These are phyloP conservation scores for Tanacetum coccineum DNA, from an alignment of 129 eudicot species.

Conservation along the genomic window DNA sequence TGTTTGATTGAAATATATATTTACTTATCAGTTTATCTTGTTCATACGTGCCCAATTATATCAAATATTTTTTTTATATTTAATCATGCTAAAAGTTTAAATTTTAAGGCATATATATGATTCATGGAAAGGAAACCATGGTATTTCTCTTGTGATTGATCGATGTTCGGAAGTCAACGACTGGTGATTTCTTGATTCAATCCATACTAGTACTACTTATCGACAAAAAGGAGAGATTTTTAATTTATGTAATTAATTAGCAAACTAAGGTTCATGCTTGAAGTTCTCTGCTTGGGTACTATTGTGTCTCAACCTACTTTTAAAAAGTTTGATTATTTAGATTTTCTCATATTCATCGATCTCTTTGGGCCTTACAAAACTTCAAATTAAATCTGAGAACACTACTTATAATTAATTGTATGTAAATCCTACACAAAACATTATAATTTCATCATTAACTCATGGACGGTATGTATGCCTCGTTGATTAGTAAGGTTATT, in stretches of 20 bases:
- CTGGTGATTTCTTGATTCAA: not conserved
- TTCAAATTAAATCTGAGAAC: too few species aligned
- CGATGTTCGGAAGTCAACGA: slow-evolving; percentile 3
- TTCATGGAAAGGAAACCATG: not conserved
- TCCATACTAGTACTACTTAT: not conserved
- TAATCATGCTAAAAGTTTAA: not conserved
- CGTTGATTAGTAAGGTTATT: too few species aligned
- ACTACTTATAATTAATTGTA: too few species aligned
- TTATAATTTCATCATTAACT: too few species aligned
- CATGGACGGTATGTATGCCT: too few species aligned
- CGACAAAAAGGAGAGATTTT: not conserved
- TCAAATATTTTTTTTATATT: too few species aligned
- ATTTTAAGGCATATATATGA: not conserved
- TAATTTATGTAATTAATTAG: not conserved
- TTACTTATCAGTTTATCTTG: slow-evolving; percentile 6
- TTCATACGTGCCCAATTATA: not conserved
- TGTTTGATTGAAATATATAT: slow-evolving; percentile 6
- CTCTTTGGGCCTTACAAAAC: not conserved
- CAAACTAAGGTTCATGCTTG: not conserved
- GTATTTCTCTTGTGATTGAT: not conserved
- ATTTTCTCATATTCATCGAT: too few species aligned
- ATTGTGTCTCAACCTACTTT: slow-evolving; percentile 3
- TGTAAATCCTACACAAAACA: too few species aligned
- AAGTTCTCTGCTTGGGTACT: not conserved
- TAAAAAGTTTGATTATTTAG: not conserved